Conservation (phyloP, 1,139 yeast species). For the Pneumocystis canis region DNA sequence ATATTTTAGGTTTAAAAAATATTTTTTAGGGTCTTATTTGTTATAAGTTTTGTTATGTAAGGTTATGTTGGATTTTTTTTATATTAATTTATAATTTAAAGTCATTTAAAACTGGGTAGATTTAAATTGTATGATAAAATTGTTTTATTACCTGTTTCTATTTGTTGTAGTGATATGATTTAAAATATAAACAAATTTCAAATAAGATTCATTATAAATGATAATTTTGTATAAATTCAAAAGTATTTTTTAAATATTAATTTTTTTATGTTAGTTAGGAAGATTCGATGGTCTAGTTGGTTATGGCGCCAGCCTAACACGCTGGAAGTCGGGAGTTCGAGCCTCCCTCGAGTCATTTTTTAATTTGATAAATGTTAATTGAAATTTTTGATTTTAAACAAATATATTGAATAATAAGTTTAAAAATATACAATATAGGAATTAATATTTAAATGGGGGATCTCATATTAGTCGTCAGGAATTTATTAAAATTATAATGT, state of each 20-base stretch:
- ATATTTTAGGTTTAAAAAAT: not conserved
- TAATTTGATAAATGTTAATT: not conserved
- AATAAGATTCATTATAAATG: not conserved
- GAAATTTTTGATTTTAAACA: not conserved
- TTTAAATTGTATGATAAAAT: no score
- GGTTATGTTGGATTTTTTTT: not conserved
- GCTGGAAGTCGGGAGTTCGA: constrained; percentile 99
- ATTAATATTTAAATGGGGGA: no score
- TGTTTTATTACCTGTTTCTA: no score
- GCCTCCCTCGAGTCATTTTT: constrained; percentile 78
- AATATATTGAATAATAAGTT: constrained; percentile 3
- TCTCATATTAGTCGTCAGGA: not conserved
- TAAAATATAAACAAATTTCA: no score
- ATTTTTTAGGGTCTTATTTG: not conserved
- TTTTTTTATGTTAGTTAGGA: not conserved
- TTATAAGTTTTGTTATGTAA: not conserved
- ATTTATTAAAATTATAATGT: not conserved
- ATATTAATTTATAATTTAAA: no score
- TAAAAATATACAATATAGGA: no score
- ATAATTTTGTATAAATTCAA: not conserved
- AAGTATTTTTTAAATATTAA: not conserved
- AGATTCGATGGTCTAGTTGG: constrained; percentile 86
- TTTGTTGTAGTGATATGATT: no score
- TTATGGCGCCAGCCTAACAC: constrained; percentile 97
- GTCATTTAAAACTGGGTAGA: no score